Evolutionary conservation across 2,329 filamentous ascomycete species (phyloP).

Genomic region (Epicoccum sorghinum): DNA sequence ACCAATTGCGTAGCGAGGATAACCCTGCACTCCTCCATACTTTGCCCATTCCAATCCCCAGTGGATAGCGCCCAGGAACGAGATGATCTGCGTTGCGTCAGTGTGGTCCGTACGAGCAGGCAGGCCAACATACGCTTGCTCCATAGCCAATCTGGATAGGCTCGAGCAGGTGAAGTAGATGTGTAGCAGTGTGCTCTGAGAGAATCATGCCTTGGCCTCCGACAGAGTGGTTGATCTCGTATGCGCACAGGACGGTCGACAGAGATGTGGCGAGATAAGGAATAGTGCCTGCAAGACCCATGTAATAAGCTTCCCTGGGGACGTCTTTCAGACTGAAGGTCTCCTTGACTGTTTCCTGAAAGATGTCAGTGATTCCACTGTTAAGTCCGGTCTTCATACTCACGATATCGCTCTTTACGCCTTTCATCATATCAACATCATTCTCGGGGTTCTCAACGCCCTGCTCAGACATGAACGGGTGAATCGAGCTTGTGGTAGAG

Average conservation of each 20-base stretch:
- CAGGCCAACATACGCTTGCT: slow-evolving; percentile 66
- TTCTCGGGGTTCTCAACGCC: slow-evolving; percentile 27
- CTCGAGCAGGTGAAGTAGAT: slow-evolving; percentile 76
- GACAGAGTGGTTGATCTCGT: slow-evolving; percentile 75
- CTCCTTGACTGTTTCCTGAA: slow-evolving; percentile 54
- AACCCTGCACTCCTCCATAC: slow-evolving; percentile 70
- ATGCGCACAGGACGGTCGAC: slow-evolving; percentile 81
- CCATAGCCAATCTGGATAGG: slow-evolving; percentile 91
- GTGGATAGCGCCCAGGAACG: slow-evolving; percentile 91
- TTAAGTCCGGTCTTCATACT: background rate
- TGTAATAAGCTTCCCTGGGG: slow-evolving; percentile 55
- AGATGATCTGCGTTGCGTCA: slow-evolving; percentile 69
- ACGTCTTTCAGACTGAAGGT: slow-evolving; percentile 56
- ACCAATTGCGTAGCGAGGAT: slow-evolving; percentile 82
- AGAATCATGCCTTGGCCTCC: slow-evolving; percentile 69
- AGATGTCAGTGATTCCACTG: slow-evolving; percentile 8
- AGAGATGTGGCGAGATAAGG: slow-evolving; percentile 82
- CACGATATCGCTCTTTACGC: slow-evolving; percentile 49
- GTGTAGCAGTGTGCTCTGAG: slow-evolving; percentile 71
- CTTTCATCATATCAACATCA: slow-evolving; percentile 55
- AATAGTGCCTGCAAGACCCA: slow-evolving; percentile 58
- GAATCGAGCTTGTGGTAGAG: slow-evolving; percentile 60
- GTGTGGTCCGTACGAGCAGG: background rate
- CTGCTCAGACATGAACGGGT: slow-evolving; percentile 50
- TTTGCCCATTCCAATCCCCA: slow-evolving; percentile 89